Evolutionary conservation across 2,329 filamentous ascomycete genomes (phyloP).

Genomic region (Sordariomycetes sp.): DNA sequence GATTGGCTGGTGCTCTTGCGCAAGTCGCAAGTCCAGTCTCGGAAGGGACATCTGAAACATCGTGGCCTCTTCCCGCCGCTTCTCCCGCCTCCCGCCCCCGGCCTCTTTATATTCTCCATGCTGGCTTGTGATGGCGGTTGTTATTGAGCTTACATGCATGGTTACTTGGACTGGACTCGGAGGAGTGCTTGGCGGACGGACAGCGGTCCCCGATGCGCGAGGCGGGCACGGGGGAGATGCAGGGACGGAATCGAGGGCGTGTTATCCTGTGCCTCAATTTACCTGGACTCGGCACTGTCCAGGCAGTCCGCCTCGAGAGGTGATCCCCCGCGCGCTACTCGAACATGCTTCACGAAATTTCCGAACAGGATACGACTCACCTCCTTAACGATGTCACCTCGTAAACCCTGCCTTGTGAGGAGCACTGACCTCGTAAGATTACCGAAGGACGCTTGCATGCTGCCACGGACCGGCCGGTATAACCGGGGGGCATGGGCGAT

Average conservation of each 20-base stretch:
- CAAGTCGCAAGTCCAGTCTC: background rate
- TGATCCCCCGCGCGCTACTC: too few species aligned
- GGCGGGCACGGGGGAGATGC: too few species aligned
- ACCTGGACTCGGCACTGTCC: too few species aligned
- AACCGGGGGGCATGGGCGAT: background rate
- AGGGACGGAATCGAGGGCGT: too few species aligned
- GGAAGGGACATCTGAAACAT: slow-evolving; percentile 2
- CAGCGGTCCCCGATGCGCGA: too few species aligned
- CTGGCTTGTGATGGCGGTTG: background rate
- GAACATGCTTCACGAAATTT: background rate
- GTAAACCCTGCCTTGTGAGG: background rate
- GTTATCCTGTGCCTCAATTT: too few species aligned
- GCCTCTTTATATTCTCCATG: background rate
- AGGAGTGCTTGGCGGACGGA: too few species aligned
- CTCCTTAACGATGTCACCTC: background rate
- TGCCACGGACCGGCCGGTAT: background rate
- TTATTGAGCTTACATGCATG: too few species aligned
- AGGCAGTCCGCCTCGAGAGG: too few species aligned
- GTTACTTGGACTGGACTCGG: too few species aligned
- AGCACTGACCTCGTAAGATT: background rate
- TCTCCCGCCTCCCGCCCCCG: background rate
- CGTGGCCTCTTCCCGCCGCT: background rate
- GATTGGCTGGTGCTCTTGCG: background rate
- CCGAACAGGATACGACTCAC: background rate
- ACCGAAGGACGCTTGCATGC: background rate